Base-by-base conservation (phyloP, 1,284 basidiomycete genomes). In the Leccinum ponderosum region DNA sequence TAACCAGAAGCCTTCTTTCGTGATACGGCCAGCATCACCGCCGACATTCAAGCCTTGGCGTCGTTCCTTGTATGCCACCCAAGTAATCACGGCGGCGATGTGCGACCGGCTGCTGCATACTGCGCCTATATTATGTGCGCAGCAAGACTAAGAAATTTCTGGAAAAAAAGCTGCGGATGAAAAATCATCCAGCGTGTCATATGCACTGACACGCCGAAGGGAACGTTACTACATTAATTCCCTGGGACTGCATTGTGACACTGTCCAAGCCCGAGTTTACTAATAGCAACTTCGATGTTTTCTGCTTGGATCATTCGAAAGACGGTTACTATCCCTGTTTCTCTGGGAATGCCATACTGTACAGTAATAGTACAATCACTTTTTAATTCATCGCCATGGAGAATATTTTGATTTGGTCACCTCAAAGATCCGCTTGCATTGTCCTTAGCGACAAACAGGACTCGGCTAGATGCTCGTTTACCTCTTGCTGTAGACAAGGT, bases 401-500 rank as follows among this genome's bases (percentile, higher is more conserved):
- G 6, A 22, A 15, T 22, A 22, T 22, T 22, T 29, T 8, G 0
- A 37, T 2, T 27, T 6, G 12, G 12, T 39, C 5, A 35, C 29
- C 27, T 6, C 7, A 48, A 4, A n/a, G 33, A 9, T 52, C 4
- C 12, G 17, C 12, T 9, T 27, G 14, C 25, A 55, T 39, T 22
- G n/a, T 42, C 20, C 7, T 17, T 3, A 15, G 17, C n/a, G n/a
- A 44, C 14, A 31, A 29, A 29, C 2, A 22, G 20, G 20, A 47
- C 44, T 22, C 44, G 17, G 44, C 20, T 20, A n/a, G n/a, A 17
- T 3, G 6, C 22, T 22, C 20, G 4, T 8, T 47, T 4, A 2
- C 4, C 7, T 47, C 27, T 56, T 48, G 44, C 62, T 62, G 58
- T 57, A 11, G 4, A 29, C 17, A n/a, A 22, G 25, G 55, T 17